phyloP scores from a whole-genome alignment of 495 filamentous ascomycete species.

The Aspergillus nanangensis region DNA sequence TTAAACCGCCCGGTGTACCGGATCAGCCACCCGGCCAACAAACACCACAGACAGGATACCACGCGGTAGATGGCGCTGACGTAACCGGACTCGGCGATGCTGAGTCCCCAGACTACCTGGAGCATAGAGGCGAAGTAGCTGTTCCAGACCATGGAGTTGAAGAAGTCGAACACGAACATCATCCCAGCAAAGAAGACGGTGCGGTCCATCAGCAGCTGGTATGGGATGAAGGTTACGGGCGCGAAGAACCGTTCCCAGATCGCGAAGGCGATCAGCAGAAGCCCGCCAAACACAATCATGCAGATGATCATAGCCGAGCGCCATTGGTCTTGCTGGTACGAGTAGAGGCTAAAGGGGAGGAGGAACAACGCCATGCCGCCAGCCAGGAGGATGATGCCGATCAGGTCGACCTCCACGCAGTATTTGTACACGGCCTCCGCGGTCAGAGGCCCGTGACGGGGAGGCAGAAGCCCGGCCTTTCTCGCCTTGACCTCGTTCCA shows the following conservation, averaged over 20 bases:
- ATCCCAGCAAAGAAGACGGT: slow-evolving; percentile 60
- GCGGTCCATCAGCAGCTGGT: slow-evolving; percentile 50
- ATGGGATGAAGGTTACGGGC: slow-evolving; percentile 52
- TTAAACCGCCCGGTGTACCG: slow-evolving; percentile 51
- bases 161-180: slow-evolving; percentile 46
- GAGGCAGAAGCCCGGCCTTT: slow-evolving; percentile 21
- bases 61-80: slow-evolving; percentile 44
- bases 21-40: slow-evolving; percentile 30
- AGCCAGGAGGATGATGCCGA: slow-evolving; percentile 51
- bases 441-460: background rate
- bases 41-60: background rate
- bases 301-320: slow-evolving; percentile 40
- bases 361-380: slow-evolving; percentile 54
- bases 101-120: slow-evolving; percentile 61
- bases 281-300: slow-evolving; percentile 49
- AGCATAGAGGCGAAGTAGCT: slow-evolving; percentile 61
- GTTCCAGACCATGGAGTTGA: slow-evolving; percentile 51
- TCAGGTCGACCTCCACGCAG: slow-evolving; percentile 17
- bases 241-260: slow-evolving; percentile 52
- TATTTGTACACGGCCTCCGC: slow-evolving; percentile 12
- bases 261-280: slow-evolving; percentile 47
- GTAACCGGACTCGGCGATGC: slow-evolving; percentile 51
- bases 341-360: slow-evolving; percentile 31
- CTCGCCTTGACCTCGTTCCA: slow-evolving; percentile 49
- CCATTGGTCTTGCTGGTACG: slow-evolving; percentile 35